Conservation (phyloP, 768 basidiomycete species). For the Leucocoprinus sp. region DNA sequence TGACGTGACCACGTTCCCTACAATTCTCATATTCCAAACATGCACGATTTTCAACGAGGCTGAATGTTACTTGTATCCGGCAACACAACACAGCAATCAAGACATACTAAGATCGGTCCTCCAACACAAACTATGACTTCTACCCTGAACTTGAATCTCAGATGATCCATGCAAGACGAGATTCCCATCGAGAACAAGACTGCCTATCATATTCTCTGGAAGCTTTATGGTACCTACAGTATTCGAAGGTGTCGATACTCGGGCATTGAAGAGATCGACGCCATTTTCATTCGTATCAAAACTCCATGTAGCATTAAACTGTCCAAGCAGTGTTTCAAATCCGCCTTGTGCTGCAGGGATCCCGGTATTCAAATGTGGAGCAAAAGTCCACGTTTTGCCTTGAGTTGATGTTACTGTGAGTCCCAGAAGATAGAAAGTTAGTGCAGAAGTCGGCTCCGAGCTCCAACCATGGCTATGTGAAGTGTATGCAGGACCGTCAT, state of each 20-base stretch:
- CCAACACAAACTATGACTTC: too few relatives aligned
- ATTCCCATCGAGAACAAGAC: too few relatives aligned
- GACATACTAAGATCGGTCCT: too few relatives aligned
- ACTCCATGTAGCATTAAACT: conserved; percentile 42
- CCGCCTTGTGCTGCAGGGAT: conserved; percentile 38
- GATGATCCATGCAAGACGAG: not conserved
- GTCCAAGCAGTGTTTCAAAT: conserved; percentile 43
- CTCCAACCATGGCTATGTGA: conserved; percentile 55
- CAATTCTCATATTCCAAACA: too few relatives aligned
- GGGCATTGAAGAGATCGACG: too few relatives aligned
- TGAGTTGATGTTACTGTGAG: conserved; percentile 37
- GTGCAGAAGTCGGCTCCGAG: conserved; percentile 46
- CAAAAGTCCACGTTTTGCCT: conserved; percentile 38
- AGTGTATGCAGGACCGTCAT: conserved; percentile 47
- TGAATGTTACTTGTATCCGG: too few relatives aligned
- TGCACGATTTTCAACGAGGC: too few relatives aligned
- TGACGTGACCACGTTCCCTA: too few relatives aligned
- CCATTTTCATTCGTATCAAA: conserved; percentile 3
- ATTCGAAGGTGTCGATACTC: not conserved
- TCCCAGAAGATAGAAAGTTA: conserved; percentile 49
- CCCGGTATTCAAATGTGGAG: conserved; percentile 33
- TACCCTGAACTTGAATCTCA: not conserved
- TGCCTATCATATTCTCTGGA: too few relatives aligned
- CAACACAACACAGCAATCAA: too few relatives aligned
- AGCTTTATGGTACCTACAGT: conserved; percentile 1